Conservation (phyloP, 176 grass and related monocot genomes). For the Sorghum bicolor region DNA sequence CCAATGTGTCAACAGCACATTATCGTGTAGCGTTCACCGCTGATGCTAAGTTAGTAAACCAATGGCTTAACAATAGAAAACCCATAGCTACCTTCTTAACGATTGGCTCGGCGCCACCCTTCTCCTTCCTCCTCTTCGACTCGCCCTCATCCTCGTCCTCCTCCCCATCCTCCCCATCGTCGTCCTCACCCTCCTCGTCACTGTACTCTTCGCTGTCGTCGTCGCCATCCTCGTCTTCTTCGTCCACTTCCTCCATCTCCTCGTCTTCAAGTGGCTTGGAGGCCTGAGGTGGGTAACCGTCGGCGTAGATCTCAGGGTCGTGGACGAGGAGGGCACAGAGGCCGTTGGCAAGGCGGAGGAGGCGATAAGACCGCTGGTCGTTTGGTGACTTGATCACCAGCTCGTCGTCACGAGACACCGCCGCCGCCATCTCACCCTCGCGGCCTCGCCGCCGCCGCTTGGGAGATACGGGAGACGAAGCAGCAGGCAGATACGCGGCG, state of each 20-base stretch:
- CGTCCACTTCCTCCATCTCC: slow-evolving; percentile 40
- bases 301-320: slow-evolving; percentile 86
- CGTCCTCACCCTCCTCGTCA: slow-evolving; percentile 33
- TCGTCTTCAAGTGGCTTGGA: slow-evolving; percentile 22
- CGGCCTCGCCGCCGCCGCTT: slow-evolving; percentile 28
- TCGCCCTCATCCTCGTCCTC: slow-evolving; percentile 39
- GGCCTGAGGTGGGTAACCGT: slow-evolving; percentile 25
- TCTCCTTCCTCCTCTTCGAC: slow-evolving; percentile 51
- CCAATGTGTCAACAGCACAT: neutral
- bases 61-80: slow-evolving; percentile 27
- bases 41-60: neutral
- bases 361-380: slow-evolving; percentile 72
- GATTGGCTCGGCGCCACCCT: slow-evolving; percentile 34
- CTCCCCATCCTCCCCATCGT: neutral
- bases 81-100: slow-evolving; percentile 66
- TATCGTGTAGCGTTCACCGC: neutral
- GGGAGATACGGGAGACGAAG: neutral
- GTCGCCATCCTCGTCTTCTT: slow-evolving; percentile 15
- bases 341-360: slow-evolving; percentile 73
- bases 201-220: slow-evolving; percentile 36
- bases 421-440: slow-evolving; percentile 41
- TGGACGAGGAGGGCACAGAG: slow-evolving; percentile 73
- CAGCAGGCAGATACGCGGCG: neutral
- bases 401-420: slow-evolving; percentile 38
- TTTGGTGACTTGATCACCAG: slow-evolving; percentile 77